These are phyloP conservation scores for Ustilago hordei DNA, from an alignment of 1,284 basidiomycete genomes.

Conservation along the genomic window DNA sequence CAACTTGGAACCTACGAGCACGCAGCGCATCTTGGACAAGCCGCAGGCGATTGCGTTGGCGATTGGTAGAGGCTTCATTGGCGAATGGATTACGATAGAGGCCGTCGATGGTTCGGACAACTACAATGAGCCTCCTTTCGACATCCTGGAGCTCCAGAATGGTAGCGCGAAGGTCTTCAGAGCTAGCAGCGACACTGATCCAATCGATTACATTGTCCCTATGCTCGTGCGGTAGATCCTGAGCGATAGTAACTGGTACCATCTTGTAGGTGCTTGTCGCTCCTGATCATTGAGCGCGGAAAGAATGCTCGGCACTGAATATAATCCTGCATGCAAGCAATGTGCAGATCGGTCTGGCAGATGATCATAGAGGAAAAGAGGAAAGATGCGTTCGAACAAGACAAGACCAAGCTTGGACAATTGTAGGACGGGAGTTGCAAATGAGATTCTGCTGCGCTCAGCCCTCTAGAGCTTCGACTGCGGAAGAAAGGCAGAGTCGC, in stretches of 20 bases:
- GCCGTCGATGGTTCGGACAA: neutral
- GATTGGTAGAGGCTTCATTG: neutral
- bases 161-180: neutral
- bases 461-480: neutral
- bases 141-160: neutral
- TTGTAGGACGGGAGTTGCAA: neutral
- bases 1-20: neutral
- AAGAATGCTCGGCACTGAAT: neutral
- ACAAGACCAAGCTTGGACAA: neutral
- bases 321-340: neutral
- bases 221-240: neutral
- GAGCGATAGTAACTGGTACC: neutral
- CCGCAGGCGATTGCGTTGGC: neutral
- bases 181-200: neutral
- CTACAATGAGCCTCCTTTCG: neutral
- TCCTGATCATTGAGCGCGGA: neutral
- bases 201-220: neutral
- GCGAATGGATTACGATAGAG: neutral
- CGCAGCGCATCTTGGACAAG: neutral
- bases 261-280: neutral
- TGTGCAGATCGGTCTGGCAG: neutral
- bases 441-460: neutral
- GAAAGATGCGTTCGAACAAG: neutral
- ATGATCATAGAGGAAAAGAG: neutral
- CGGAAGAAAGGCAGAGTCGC: constrained; percentile 10